Evolutionary conservation across 108 stramenopile species (phyloP), one percentile per base, ranked within the genome.

Genomic region (Parietichytrium sp.): DNA sequence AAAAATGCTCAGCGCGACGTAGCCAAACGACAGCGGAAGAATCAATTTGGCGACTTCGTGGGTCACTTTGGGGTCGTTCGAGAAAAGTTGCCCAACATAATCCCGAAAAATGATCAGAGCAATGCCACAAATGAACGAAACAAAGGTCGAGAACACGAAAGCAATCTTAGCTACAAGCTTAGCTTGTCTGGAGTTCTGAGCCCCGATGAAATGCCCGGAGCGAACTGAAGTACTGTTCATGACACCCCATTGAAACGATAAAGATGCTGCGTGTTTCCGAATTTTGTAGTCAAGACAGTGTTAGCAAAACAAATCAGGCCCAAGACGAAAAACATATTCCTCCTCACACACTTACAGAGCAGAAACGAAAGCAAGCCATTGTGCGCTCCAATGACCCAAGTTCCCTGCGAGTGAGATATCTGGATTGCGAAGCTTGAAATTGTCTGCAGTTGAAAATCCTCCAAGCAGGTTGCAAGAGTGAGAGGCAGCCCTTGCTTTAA

Each of bases 111-210:
- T n/a, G 20, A 72, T 33, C 6, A 72, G 42, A 6, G 20, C 23
- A 38, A 31, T 15, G 20, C 61, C 36, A 42, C 61, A 45, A 6
- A 72, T 25, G 1, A 72, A 23, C 10, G 61, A 72, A 7, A 72
- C 61, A 42, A 72, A 45, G 20, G 45, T 47, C 23, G 38, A 72
- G 12, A 72, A 33, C 33, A 72, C 61, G 45, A 72, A 72, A 23
- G 61, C 61, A 27, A 72, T 72, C 61, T 72, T 72, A 25, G 61
- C 61, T 6, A 72, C 61, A 12, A 72, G 61, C 61, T 72, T 72
- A 42, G 61, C 61, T 2, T 72, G 61, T 42, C 36, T 72, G 61
- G 61, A 33, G 42, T 72, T 42, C 42, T 72, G 61, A 33, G 25
- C 25, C 13, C 61, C 61, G 45, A 72, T 72, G 33, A 45, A 72